Evolutionary conservation across 2,329 filamentous ascomycete species (phyloP).

Genomic region (Zalaria sp.): DNA sequence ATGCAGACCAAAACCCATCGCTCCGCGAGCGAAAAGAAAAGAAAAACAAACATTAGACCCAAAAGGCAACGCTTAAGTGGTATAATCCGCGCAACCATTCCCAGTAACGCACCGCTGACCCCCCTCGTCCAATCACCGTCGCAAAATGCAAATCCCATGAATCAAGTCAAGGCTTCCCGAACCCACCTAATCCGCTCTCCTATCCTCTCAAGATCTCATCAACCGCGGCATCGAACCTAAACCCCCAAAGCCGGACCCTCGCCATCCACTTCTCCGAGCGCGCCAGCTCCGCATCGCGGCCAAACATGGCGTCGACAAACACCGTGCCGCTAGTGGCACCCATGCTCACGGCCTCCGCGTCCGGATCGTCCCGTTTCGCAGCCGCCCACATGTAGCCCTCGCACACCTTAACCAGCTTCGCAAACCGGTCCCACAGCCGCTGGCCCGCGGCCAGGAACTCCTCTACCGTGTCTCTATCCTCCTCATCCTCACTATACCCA

Average conservation of each 20-base stretch:
- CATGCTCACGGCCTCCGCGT: conserved; percentile 54
- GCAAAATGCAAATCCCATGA: neutral
- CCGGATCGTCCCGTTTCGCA: conserved; percentile 53
- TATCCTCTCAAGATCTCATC: conserved; percentile 9
- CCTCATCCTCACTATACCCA: conserved; percentile 30
- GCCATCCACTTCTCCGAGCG: conserved; percentile 90
- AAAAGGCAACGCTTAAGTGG: neutral
- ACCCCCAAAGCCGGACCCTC: conserved; percentile 72
- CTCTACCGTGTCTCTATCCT: conserved; percentile 68
- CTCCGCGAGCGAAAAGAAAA: too few relatives aligned
- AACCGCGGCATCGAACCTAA: conserved; percentile 71
- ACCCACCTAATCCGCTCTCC: neutral
- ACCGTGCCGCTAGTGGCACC: conserved; percentile 87
- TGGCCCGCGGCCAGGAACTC: conserved; percentile 87
- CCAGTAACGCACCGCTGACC: neutral
- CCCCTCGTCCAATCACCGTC: neutral
- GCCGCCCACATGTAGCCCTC: conserved; percentile 92
- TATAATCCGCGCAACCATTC: neutral
- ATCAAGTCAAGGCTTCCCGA: neutral
- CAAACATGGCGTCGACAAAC: conserved; percentile 93
- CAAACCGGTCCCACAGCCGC: conserved; percentile 71
- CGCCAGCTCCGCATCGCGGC: conserved; percentile 75
- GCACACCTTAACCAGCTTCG: conserved; percentile 75
- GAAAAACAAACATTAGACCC: too few relatives aligned
- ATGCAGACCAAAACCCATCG: too few relatives aligned